A percentile compares a stretch with the other conserved stretches of the same genome.
These are phyloP conservation scores for Dactylellina haptotyla DNA, from an alignment of 2,329 filamentous ascomycete genomes.

Conservation along the genomic window DNA sequence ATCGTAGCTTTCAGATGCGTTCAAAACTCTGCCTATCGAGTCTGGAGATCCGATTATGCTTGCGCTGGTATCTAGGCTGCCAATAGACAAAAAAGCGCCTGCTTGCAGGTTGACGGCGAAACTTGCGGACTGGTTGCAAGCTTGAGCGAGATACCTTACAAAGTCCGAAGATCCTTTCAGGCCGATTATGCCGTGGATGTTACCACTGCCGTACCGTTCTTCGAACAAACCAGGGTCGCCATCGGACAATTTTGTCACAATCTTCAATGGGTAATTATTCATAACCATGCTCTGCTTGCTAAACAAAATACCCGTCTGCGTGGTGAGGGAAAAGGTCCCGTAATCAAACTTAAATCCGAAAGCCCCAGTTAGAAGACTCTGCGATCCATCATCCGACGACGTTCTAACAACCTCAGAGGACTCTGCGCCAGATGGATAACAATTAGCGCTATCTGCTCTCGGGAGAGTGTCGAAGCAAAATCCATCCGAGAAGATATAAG, in stretches of 20 bases:
- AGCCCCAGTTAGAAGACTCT: not conserved
- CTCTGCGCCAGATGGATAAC: not conserved
- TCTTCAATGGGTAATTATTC: conserved; percentile 12
- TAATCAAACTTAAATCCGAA: conserved; percentile 6
- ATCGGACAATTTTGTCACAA: not conserved
- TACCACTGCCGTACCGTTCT: not conserved
- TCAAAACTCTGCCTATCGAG: conserved; percentile 1
- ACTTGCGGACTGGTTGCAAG: conserved; percentile 11
- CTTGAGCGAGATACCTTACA: conserved; percentile 5
- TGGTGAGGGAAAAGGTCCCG: not conserved
- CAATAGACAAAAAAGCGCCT: conserved; percentile 26
- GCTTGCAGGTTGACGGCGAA: conserved; percentile 22
- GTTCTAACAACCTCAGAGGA: not conserved
- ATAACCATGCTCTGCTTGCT: conserved; percentile 3
- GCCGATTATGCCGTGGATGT: conserved; percentile 36
- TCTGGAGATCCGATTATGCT: conserved; percentile 15
- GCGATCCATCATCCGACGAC: not conserved
- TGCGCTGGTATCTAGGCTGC: conserved; percentile 20
- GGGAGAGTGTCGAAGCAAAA: conserved; percentile 15
- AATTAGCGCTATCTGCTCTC: not conserved
- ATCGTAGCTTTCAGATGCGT: not conserved
- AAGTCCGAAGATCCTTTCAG: conserved; percentile 16
- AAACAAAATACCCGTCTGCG: not conserved
- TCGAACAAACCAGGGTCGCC: not conserved
- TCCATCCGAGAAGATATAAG: conserved; percentile 28